Conservation (phyloP, 2,329 filamentous ascomycete genomes). For the Apiospora koreana region DNA sequence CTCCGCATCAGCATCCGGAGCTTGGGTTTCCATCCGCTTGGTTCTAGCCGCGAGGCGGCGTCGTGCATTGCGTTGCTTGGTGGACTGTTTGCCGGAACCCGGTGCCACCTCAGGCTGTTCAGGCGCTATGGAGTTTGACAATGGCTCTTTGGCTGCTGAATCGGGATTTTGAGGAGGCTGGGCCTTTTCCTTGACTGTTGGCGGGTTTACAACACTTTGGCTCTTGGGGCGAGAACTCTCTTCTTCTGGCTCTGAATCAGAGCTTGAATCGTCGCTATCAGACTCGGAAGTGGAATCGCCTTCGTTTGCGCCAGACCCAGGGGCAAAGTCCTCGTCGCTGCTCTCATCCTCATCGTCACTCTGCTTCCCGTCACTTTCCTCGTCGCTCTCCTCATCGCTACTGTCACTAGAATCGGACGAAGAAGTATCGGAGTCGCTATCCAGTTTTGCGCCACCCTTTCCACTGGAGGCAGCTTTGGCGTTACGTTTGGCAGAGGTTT, state of each 20-base stretch:
- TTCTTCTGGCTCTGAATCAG: not conserved
- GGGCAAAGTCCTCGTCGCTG: conserved; percentile 21
- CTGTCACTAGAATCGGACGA: conserved; percentile 16
- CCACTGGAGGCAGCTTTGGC: not conserved
- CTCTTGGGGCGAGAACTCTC: not conserved
- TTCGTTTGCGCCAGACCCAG: not conserved
- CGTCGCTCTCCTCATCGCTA: conserved; percentile 12
- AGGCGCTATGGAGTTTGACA: not conserved
- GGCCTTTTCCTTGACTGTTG: not conserved
- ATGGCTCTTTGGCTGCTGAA: not conserved
- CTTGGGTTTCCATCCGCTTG: conserved; percentile 25
- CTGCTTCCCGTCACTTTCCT: conserved; percentile 12
- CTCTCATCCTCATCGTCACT: conserved; percentile 7
- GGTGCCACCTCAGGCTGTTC: conserved; percentile 28
- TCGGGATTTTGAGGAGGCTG: not conserved
- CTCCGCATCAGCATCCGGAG: conserved; percentile 3
- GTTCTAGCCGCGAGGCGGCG: conserved; percentile 41
- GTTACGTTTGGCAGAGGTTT: conserved; percentile 14
- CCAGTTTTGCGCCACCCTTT: conserved; percentile 8
- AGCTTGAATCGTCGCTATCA: conserved; percentile 16
- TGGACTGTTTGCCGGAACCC: conserved; percentile 41
- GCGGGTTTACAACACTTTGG: not conserved
- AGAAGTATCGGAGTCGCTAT: conserved; percentile 21
- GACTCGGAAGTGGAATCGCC: conserved; percentile 16
- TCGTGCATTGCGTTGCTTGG: conserved; percentile 54